A percentile compares a stretch with the other conserved stretches of the same genome.
These are phyloP conservation scores for Curvularia lunata DNA, from an alignment of 2,329 filamentous ascomycete genomes.

Conservation along the genomic window DNA sequence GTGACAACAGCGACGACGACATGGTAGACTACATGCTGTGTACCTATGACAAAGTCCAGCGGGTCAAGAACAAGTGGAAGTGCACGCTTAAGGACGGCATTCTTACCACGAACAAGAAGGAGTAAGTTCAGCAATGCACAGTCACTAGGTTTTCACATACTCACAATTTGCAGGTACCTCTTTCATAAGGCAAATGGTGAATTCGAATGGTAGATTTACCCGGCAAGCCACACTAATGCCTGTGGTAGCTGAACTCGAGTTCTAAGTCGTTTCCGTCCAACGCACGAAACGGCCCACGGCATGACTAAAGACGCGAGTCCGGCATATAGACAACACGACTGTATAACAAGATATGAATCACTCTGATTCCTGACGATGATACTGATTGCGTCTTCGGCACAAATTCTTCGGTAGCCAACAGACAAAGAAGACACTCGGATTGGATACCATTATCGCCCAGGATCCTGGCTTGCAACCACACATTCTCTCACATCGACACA, in stretches of 20 bases:
- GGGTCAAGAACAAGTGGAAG: slow-evolving; percentile 98
- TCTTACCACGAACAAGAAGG: slow-evolving; percentile 88
- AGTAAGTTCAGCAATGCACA: slow-evolving; percentile 60
- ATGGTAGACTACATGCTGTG: slow-evolving; percentile 94
- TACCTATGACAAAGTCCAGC: slow-evolving; percentile 98
- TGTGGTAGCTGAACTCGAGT: slow-evolving; percentile 34
- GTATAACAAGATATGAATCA: slow-evolving; percentile 3
- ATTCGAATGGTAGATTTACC: slow-evolving; percentile 82
- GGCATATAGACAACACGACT: slow-evolving; percentile 3
- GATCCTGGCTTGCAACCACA: background rate
- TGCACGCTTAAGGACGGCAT: slow-evolving; percentile 97
- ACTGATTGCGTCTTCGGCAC: background rate
- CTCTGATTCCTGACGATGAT: background rate
- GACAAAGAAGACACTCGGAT: slow-evolving; percentile 1
- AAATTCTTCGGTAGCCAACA: slow-evolving; percentile 1
- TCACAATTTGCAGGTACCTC: slow-evolving; percentile 68
- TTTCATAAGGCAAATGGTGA: slow-evolving; percentile 98
- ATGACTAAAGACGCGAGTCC: slow-evolving; percentile 14
- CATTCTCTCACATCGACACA: background rate
- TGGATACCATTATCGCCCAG: slow-evolving; percentile 6
- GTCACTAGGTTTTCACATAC: background rate
- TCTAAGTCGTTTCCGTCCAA: slow-evolving; percentile 21
- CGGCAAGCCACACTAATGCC: slow-evolving; percentile 24
- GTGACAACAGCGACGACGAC: slow-evolving; percentile 85
- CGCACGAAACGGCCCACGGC: slow-evolving; percentile 11